Conservation (phyloP, 371 early-diverging fungal species). For the Synchytrium microbalum region DNA sequence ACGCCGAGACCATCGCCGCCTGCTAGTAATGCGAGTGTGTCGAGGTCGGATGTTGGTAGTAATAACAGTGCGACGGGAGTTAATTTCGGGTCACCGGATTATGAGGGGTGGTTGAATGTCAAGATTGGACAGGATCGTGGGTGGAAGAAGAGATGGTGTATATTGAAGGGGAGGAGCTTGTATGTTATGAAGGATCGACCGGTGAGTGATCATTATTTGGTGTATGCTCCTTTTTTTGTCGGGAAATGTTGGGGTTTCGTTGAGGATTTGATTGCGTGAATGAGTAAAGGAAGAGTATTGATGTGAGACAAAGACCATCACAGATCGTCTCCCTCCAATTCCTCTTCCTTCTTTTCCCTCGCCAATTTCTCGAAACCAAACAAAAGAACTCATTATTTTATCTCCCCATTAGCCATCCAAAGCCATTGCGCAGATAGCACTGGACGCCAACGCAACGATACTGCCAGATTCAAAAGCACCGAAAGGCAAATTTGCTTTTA, state of each 20-base stretch:
- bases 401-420: neutral
- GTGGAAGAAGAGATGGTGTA: conserved; percentile 28
- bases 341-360: no score
- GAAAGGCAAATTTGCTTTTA: conserved; percentile 14
- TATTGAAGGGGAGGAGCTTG: conserved; percentile 13
- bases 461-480: conserved; percentile 10
- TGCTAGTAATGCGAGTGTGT: neutral
- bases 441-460: conserved; percentile 2
- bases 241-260: no score
- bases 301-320: no score
- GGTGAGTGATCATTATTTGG: conserved; percentile 6
- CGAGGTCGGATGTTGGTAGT: neutral
- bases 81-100: conserved; percentile 13
- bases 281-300: neutral
- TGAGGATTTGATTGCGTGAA: neutral
- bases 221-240: neutral
- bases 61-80: neutral
- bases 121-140: conserved; percentile 1
- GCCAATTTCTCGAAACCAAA: no score
- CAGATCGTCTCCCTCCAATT: no score
- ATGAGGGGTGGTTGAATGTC: conserved; percentile 18
- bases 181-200: conserved; percentile 13
- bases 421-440: conserved; percentile 5
- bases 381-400: neutral
- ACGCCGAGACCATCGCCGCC: no score